Evolutionary conservation across 306 rosid genomes (phyloP).

Genomic region (Astragalus membranaceus): DNA sequence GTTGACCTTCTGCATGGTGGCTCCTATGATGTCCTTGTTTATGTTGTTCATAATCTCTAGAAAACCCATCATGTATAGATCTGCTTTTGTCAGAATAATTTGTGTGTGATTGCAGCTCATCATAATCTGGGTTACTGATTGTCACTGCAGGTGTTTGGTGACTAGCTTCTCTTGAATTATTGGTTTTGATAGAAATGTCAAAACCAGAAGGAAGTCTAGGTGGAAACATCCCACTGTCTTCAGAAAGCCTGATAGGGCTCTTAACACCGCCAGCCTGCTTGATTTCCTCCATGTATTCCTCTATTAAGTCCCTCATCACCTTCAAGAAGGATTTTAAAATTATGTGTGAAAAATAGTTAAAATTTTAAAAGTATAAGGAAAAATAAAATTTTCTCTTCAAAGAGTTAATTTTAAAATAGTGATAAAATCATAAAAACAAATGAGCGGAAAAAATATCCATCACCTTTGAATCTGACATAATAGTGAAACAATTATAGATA

Average conservation of each 20-base stretch:
- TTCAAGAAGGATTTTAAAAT: conserved; percentile 24
- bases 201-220: conserved; percentile 28
- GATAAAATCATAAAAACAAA: not conserved
- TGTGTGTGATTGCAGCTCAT: conserved; percentile 31
- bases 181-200: conserved; percentile 26
- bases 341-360: not conserved
- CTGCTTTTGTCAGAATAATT: conserved; percentile 18
- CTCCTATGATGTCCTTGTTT: conserved; percentile 27
- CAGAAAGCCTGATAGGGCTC: conserved; percentile 45
- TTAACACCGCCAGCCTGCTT: conserved; percentile 64
- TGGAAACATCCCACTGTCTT: conserved; percentile 28
- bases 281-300: conserved; percentile 81
- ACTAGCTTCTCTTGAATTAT: conserved; percentile 24
- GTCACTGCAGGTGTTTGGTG: conserved; percentile 26
- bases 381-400: not conserved
- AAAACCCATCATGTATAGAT: conserved; percentile 19
- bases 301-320: conserved; percentile 79
- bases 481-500: not conserved
- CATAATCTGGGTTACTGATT: conserved; percentile 22
- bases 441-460: not conserved
- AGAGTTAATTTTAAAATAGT: not conserved
- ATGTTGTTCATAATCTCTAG: conserved; percentile 28
- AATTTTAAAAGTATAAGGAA: not conserved
- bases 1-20: conserved; percentile 34
- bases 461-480: not conserved